Evolutionary conservation across 495 filamentous ascomycete genomes (phyloP).

Genomic region (Daldinia concentrica): DNA sequence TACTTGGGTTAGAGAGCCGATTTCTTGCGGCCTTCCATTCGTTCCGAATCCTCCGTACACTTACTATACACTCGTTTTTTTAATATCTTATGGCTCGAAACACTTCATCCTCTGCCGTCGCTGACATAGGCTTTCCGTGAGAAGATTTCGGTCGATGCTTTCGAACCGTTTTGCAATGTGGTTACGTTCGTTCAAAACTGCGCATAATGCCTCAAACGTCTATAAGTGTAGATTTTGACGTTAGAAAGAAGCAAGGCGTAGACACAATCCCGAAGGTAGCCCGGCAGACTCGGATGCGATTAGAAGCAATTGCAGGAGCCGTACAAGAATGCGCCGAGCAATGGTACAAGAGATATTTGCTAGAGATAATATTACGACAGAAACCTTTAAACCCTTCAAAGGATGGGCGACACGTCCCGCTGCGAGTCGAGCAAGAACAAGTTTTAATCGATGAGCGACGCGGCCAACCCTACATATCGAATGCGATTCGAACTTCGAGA

Average conservation of each 20-base stretch:
- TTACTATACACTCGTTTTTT: slow-evolving; percentile 3
- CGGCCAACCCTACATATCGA: slow-evolving; percentile 73
- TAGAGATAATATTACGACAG: slow-evolving; percentile 52
- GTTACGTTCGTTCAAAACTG: slow-evolving; percentile 29
- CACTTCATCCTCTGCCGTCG: not conserved
- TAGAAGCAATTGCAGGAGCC: slow-evolving; percentile 20
- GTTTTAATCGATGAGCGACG: slow-evolving; percentile 79
- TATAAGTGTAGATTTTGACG: slow-evolving; percentile 26
- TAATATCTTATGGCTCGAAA: not conserved
- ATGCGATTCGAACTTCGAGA: slow-evolving; percentile 83
- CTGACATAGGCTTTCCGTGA: slow-evolving; percentile 3
- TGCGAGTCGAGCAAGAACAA: slow-evolving; percentile 63
- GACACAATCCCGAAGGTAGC: slow-evolving; percentile 15
- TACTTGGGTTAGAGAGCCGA: slow-evolving; percentile 1
- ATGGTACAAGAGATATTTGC: slow-evolving; percentile 48
- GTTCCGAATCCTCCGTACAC: slow-evolving; percentile 20
- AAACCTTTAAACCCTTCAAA: slow-evolving; percentile 51
- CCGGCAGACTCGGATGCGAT: slow-evolving; percentile 25
- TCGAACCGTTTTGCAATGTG: slow-evolving; percentile 34
- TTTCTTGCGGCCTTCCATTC: slow-evolving; percentile 23
- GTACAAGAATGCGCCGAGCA: slow-evolving; percentile 32
- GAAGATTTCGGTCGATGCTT: slow-evolving; percentile 15
- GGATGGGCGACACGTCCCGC: slow-evolving; percentile 70
- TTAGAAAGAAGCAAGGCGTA: slow-evolving; percentile 23
- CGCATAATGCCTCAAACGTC: slow-evolving; percentile 39